Percentiles rank a stretch among this genome's conserved stretches.
phyloP scores from a whole-genome alignment of 1,139 yeast species.

The Wickerhamomyces sp. region DNA sequence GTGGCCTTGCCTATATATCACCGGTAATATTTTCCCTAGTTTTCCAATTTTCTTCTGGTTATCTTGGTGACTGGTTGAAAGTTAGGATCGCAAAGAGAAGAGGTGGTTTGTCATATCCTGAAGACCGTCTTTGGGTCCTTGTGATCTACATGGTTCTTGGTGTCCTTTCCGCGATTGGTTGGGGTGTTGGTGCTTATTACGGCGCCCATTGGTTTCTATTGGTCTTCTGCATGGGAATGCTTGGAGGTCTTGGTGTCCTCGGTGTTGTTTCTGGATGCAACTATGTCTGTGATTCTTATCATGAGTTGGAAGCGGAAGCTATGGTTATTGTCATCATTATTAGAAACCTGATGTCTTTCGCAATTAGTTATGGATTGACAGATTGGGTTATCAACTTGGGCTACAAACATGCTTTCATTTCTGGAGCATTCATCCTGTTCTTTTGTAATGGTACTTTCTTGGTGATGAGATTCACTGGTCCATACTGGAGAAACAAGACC shows the following conservation, averaged over 20 bases:
- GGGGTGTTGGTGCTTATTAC: conserved; percentile 40
- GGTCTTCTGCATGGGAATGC: conserved; percentile 48
- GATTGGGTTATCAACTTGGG: conserved; percentile 43
- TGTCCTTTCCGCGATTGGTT: conserved; percentile 32
- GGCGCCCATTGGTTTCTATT: conserved; percentile 47
- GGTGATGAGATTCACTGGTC: conserved; percentile 33
- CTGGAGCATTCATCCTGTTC: conserved; percentile 38
- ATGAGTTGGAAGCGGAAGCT: conserved; percentile 47
- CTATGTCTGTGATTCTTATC: conserved; percentile 51
- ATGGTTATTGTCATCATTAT: conserved; percentile 40
- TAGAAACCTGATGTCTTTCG: conserved; percentile 41
- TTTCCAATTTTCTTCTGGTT: conserved; percentile 32
- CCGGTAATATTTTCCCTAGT: conserved; percentile 34
- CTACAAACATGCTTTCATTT: conserved; percentile 38
- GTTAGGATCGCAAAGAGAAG: conserved; percentile 31
- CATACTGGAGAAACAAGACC: conserved; percentile 32
- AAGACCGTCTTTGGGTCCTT: conserved; percentile 37
- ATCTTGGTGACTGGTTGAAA: conserved; percentile 34
- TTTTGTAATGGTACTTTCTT: conserved; percentile 38
- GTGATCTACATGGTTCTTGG: conserved; percentile 32
- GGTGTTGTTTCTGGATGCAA: conserved; percentile 50
- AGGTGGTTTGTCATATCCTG: conserved; percentile 35
- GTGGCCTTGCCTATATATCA: conserved; percentile 38
- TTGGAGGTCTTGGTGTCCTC: conserved; percentile 42
- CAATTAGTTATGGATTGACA: conserved; percentile 43